Evolutionary conservation across 352 stramenopile species (phyloP).

Genomic region (Pythium aristosporum): DNA sequence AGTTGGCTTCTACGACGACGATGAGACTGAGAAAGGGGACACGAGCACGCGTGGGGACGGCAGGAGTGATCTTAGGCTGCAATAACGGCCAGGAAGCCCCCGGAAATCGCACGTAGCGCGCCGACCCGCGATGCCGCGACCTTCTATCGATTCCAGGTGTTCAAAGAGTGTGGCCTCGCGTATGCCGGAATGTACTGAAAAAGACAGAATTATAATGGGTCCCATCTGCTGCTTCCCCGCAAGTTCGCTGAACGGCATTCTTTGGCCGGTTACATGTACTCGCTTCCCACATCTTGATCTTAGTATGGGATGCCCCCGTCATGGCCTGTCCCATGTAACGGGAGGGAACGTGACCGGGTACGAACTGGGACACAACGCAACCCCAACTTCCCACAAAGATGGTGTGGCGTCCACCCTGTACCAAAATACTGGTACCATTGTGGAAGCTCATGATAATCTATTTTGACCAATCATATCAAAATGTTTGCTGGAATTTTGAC

Average conservation of each 20-base stretch:
- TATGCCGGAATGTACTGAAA: conserved; percentile 20
- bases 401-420: not conserved
- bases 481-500: conserved; percentile 13
- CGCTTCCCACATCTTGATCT: conserved; percentile 23
- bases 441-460: not conserved
- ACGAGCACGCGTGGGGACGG: not conserved
- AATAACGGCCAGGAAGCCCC: conserved; percentile 1
- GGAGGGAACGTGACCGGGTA: conserved; percentile 1
- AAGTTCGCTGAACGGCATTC: conserved; percentile 20
- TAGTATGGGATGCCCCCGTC: conserved; percentile 14
- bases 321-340: conserved; percentile 18
- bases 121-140: not conserved
- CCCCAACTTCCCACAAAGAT: not conserved
- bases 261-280: conserved; percentile 1
- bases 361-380: conserved; percentile 4
- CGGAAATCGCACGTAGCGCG: conserved; percentile 8
- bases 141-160: conserved; percentile 14
- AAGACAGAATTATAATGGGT: conserved; percentile 23
- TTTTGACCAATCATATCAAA: conserved; percentile 6
- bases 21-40: conserved; percentile 2
- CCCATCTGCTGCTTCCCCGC: conserved; percentile 16
- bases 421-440: not conserved
- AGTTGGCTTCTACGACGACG: not conserved
- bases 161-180: conserved; percentile 5
- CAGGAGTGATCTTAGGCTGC: not conserved